These are phyloP conservation scores for Podosphaera xanthii DNA, from an alignment of 2,329 filamentous ascomycete genomes.

Conservation along the genomic window DNA sequence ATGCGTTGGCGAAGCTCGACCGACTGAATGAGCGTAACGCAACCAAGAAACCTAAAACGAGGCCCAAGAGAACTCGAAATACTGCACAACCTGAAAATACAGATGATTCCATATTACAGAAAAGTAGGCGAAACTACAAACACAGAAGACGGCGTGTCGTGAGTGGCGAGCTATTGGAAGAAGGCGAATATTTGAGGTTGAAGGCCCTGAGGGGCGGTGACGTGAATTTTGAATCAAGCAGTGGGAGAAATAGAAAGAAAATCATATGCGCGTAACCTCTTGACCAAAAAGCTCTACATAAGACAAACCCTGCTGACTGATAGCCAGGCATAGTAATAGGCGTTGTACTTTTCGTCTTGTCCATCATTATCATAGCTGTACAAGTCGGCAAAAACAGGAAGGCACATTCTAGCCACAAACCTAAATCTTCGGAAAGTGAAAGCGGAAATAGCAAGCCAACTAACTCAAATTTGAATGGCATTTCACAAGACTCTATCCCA, in stretches of 20 bases:
- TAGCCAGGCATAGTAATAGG: slow-evolving; percentile 26
- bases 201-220: slow-evolving; percentile 27
- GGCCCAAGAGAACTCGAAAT: slow-evolving; percentile 9
- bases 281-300: not conserved
- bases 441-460: slow-evolving; percentile 8
- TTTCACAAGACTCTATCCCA: slow-evolving; percentile 20
- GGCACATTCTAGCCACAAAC: slow-evolving; percentile 5
- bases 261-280: slow-evolving; percentile 30
- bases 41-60: slow-evolving; percentile 6
- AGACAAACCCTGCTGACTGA: not conserved
- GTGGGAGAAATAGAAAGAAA: slow-evolving; percentile 25
- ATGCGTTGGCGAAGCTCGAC: slow-evolving; percentile 15
- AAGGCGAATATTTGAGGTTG: slow-evolving; percentile 32
- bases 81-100: slow-evolving; percentile 8
- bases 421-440: slow-evolving; percentile 5
- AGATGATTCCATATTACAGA: not conserved
- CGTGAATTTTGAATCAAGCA: slow-evolving; percentile 18
- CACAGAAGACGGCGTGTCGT: slow-evolving; percentile 33
- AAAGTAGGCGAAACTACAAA: slow-evolving; percentile 7
- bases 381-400: slow-evolving; percentile 36
- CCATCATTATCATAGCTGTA: slow-evolving; percentile 45
- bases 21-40: slow-evolving; percentile 11
- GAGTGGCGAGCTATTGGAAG: slow-evolving; percentile 46
- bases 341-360: slow-evolving; percentile 29
- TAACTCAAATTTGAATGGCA: slow-evolving; percentile 26